Percentiles rank a stretch among this genome's conserved stretches.
Evolutionary conservation across 179 eudicot genomes (phyloP).

Genomic region (Silene vulgaris): DNA sequence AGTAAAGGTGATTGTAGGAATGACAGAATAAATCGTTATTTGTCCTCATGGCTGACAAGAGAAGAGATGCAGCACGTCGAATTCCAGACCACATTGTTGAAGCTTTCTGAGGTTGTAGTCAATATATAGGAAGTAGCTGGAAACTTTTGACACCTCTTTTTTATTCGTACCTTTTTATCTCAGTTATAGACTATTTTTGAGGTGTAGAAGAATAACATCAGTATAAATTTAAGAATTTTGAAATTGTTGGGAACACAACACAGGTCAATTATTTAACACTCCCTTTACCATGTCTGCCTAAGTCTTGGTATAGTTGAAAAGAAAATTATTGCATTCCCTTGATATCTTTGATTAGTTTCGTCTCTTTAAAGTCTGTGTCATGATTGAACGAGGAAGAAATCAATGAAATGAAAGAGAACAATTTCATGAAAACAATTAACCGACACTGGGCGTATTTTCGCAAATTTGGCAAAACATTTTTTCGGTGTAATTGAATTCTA

Average conservation of each 20-base stretch:
- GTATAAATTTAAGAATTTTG: neutral
- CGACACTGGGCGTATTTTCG: too few species aligned
- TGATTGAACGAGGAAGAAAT: too few species aligned
- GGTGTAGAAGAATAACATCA: neutral
- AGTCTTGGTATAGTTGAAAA: too few species aligned
- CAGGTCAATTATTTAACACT: neutral
- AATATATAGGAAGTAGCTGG: constrained; percentile 16
- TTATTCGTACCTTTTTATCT: neutral
- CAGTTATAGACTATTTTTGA: constrained; percentile 4
- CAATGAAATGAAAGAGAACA: too few species aligned
- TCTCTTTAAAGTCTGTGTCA: too few species aligned
- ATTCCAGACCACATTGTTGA: constrained; percentile 39
- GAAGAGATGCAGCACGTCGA: constrained; percentile 60
- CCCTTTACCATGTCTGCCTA: neutral
- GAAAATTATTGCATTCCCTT: too few species aligned
- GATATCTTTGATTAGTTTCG: too few species aligned
- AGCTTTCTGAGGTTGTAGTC: constrained; percentile 28
- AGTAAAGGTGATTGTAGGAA: constrained; percentile 27
- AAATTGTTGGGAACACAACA: neutral
- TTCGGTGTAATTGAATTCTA: too few species aligned
- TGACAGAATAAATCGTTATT: constrained; percentile 46
- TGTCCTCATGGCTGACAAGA: constrained; percentile 59
- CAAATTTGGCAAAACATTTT: too few species aligned
- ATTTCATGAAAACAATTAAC: too few species aligned
- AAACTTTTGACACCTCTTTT: constrained; percentile 6